Evolutionary conservation across 257 asterid species (phyloP).

Genomic region (Jacaranda mimosifolia): DNA sequence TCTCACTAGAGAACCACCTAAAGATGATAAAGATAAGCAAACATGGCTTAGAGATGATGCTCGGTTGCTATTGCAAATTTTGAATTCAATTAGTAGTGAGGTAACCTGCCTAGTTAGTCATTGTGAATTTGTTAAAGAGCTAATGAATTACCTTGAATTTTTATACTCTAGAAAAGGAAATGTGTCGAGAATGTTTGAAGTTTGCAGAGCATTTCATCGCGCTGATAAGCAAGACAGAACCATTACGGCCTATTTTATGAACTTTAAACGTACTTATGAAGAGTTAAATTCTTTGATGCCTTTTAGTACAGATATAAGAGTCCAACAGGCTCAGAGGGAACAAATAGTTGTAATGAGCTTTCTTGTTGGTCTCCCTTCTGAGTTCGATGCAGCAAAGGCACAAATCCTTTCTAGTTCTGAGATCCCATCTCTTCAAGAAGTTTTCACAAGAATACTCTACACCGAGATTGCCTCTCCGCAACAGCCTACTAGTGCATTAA

Average conservation of each 20-base stretch:
- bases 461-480: not conserved
- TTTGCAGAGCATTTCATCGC: not conserved
- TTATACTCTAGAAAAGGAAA: conserved; percentile 9
- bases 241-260: not conserved
- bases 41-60: too few species aligned
- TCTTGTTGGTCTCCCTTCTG: not conserved
- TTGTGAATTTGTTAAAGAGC: conserved; percentile 23
- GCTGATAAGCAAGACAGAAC: not conserved
- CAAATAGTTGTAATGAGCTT: conserved; percentile 24
- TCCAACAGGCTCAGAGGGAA: not conserved
- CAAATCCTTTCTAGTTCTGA: conserved; percentile 13
- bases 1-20: too few species aligned
- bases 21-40: too few species aligned
- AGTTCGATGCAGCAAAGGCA: conserved; percentile 8
- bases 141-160: conserved; percentile 20
- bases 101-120: conserved; percentile 6
- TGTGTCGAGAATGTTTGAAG: conserved; percentile 17
- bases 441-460: not conserved
- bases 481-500: not conserved
- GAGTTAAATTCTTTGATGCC: not conserved
- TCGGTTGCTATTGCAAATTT: too few species aligned
- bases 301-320: not conserved
- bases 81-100: too few species aligned
- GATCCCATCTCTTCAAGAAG: not conserved
- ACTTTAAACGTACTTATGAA: conserved; percentile 1